Evolutionary conservation across 1,139 yeast genomes (phyloP).

Genomic region (Hansenula lynferdii): DNA sequence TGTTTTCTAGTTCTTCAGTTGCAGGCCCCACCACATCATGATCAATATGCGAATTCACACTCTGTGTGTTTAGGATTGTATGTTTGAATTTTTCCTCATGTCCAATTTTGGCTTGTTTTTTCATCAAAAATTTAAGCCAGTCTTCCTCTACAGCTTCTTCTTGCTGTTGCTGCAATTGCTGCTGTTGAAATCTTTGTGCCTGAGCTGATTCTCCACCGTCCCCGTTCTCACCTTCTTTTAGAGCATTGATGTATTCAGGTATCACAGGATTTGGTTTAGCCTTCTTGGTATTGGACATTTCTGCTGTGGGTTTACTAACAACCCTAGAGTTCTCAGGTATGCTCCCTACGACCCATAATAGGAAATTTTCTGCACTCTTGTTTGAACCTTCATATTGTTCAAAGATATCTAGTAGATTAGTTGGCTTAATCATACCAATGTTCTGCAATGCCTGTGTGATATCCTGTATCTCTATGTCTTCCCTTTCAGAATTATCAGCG

Average conservation of each 20-base stretch:
- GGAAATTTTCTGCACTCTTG: constrained; percentile 37
- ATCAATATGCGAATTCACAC: constrained; percentile 13
- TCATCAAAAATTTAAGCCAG: constrained; percentile 31
- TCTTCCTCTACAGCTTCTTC: constrained; percentile 19
- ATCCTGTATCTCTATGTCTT: constrained; percentile 47
- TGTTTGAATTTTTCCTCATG: constrained; percentile 29
- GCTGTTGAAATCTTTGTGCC: neutral
- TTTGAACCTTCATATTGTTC: constrained; percentile 33
- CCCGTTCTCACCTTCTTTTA: constrained; percentile 10
- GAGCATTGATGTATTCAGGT: constrained; percentile 28
- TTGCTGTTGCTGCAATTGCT: constrained; percentile 3
- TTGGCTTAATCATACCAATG: constrained; percentile 48
- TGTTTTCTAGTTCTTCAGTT: constrained; percentile 9
- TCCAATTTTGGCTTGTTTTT: constrained; percentile 28
- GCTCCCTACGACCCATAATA: constrained; percentile 44
- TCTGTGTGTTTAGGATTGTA: constrained; percentile 24
- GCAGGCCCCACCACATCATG: constrained; percentile 16
- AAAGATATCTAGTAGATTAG: constrained; percentile 34
- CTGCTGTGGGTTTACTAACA: constrained; percentile 31
- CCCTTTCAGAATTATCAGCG: constrained; percentile 36
- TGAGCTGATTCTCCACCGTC: neutral
- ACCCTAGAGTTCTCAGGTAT: constrained; percentile 35
- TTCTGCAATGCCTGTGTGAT: constrained; percentile 55
- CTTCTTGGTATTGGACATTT: constrained; percentile 18
- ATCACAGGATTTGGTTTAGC: constrained; percentile 20